These are phyloP conservation scores for Globisporangium camurandrum DNA, from an alignment of 352 stramenopile species.

Conservation along the genomic window DNA sequence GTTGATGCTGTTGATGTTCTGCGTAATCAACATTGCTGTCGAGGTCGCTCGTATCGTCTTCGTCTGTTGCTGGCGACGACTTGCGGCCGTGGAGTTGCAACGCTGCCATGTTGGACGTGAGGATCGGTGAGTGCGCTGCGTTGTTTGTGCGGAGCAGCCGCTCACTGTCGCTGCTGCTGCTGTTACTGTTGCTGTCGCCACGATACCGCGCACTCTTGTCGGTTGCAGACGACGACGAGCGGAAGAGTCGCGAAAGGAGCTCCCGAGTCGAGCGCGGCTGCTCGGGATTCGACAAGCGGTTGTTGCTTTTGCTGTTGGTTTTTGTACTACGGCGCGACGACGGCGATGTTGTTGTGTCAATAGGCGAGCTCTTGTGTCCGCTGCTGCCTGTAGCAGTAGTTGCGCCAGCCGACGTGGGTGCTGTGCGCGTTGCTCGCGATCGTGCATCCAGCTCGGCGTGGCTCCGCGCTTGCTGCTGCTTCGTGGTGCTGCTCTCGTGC, in stretches of 20 bases:
- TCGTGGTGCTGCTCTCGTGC: not conserved
- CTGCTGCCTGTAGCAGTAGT: not conserved
- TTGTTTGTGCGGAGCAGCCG: not conserved
- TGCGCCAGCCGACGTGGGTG: conserved; percentile 4
- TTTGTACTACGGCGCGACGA: conserved; percentile 5
- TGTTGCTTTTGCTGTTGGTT: conserved; percentile 6
- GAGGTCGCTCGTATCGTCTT: not conserved
- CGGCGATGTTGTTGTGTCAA: no score
- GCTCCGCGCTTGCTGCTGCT: not conserved
- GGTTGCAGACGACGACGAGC: conserved; percentile 6
- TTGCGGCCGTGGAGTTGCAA: conserved; percentile 3
- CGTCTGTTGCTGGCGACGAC: not conserved
- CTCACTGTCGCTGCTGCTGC: not conserved
- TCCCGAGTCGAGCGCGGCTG: conserved; percentile 6
- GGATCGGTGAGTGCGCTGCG: conserved; percentile 2
- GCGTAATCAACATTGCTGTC: conserved; percentile 5
- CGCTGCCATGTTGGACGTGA: not conserved
- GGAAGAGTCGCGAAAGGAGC: conserved; percentile 22
- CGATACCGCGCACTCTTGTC: no score
- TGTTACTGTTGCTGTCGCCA: conserved; percentile 7
- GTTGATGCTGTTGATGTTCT: not conserved
- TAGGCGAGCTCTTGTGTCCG: not conserved
- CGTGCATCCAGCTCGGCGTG: conserved; percentile 7
- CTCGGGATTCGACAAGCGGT: not conserved
- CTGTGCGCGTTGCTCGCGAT: conserved; percentile 4